Percentiles rank a stretch among this genome's conserved stretches.
Evolutionary conservation across 2,329 filamentous ascomycete species (phyloP).

Genomic region (Trichophyton schoenleinii): DNA sequence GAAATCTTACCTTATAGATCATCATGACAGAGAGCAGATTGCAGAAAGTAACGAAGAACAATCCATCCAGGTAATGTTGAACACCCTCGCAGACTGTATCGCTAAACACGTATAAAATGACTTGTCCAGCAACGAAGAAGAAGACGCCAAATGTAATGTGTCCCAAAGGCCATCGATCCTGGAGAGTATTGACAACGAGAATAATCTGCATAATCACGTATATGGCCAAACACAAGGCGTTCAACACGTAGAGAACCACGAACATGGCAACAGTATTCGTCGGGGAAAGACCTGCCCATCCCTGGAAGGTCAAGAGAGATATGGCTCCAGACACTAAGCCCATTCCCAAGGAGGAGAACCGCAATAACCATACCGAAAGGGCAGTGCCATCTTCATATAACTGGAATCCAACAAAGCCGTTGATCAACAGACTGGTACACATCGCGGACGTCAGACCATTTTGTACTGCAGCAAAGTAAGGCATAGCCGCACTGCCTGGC

Average conservation of each 20-base stretch:
- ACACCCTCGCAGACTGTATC: conserved; percentile 69
- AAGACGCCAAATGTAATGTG: conserved; percentile 83
- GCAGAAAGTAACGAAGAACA: conserved; percentile 89
- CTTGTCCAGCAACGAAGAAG: conserved; percentile 85
- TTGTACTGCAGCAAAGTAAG: conserved; percentile 84
- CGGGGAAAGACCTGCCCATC: conserved; percentile 73
- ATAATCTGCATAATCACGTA: conserved; percentile 82
- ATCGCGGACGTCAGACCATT: conserved; percentile 73
- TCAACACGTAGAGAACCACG: conserved; percentile 81
- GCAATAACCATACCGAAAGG: conserved; percentile 84
- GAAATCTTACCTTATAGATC: conserved; percentile 74
- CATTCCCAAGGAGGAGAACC: conserved; percentile 63
- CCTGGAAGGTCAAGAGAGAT: conserved; percentile 82
- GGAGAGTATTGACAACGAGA: conserved; percentile 75
- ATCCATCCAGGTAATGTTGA: conserved; percentile 83
- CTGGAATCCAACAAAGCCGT: conserved; percentile 96
- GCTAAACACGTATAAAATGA: conserved; percentile 84
- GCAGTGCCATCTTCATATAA: conserved; percentile 94
- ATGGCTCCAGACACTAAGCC: conserved; percentile 81
- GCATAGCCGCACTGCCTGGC: conserved; percentile 64
- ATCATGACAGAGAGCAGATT: conserved; percentile 97
- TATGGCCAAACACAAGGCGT: conserved; percentile 71
- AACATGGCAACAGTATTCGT: conserved; percentile 82
- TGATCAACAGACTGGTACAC: conserved; percentile 81
- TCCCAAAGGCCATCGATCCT: conserved; percentile 89